phyloP scores from a whole-genome alignment of 371 early-diverging fungal species.

The Actinomortierella ambigua region DNA sequence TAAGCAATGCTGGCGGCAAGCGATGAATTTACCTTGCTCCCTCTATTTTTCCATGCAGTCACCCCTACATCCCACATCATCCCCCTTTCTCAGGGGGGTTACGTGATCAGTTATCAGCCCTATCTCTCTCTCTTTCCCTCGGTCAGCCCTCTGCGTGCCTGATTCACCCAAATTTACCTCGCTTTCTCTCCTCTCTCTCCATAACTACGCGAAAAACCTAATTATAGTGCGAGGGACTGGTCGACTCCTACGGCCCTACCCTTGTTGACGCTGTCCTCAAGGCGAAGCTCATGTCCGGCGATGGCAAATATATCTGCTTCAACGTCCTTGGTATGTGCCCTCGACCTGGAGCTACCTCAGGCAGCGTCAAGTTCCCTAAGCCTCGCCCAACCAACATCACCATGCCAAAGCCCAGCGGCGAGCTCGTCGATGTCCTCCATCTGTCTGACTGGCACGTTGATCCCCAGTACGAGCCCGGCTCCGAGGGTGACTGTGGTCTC shows the following conservation, averaged over 20 bases:
- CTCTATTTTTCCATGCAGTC: too few relatives aligned
- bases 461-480: constrained; percentile 54
- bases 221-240: constrained; percentile 35
- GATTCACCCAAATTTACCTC: not conserved
- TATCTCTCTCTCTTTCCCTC: not conserved
- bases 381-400: constrained; percentile 47
- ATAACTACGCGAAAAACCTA: not conserved
- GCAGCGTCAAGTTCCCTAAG: constrained; percentile 55
- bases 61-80: too few relatives aligned
- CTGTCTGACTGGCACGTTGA: constrained; percentile 72
- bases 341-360: constrained; percentile 15
- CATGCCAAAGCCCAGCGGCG: constrained; percentile 32
- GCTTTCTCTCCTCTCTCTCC: not conserved
- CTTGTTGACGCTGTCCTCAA: constrained; percentile 24
- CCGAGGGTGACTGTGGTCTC: constrained; percentile 57
- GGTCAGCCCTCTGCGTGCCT: too few relatives aligned
- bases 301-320: constrained; percentile 36
- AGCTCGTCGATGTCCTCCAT: constrained; percentile 57
- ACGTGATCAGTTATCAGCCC: not conserved
- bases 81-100: not conserved
- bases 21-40: too few relatives aligned
- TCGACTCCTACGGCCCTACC: constrained; percentile 34
- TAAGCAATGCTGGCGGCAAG: constrained; percentile 6
- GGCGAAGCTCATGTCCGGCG: constrained; percentile 33
- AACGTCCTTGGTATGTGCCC: constrained; percentile 18